Percentiles rank a stretch among this genome's conserved stretches.
These are phyloP conservation scores for Arachnopeziza araneosa DNA, from an alignment of 2,329 filamentous ascomycete genomes.

Conservation along the genomic window DNA sequence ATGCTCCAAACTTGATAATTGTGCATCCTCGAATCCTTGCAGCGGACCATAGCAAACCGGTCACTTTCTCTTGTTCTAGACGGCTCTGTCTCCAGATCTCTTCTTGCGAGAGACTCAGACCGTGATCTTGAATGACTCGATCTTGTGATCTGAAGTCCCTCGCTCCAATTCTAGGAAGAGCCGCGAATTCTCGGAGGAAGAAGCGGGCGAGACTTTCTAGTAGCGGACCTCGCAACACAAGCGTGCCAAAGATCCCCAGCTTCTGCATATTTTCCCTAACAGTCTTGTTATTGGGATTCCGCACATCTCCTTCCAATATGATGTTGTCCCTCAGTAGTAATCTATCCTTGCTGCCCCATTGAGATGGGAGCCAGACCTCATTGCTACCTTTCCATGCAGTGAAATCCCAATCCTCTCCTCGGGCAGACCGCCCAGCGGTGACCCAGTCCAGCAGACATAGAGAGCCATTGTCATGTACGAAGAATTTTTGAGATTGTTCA, in stretches of 20 bases:
- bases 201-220: constrained; percentile 63
- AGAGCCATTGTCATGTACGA: constrained; percentile 49
- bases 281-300: constrained; percentile 32
- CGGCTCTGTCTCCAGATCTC: constrained; percentile 51
- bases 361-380: constrained; percentile 63
- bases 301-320: constrained; percentile 57
- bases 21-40: constrained; percentile 77
- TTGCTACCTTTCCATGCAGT: constrained; percentile 75
- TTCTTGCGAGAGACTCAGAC: constrained; percentile 34
- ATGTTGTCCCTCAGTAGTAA: constrained; percentile 83
- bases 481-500: constrained; percentile 77
- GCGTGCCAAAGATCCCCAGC: constrained; percentile 73
- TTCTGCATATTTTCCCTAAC: constrained; percentile 64
- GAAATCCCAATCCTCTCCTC: constrained; percentile 86
- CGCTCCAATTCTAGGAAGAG: constrained; percentile 74
- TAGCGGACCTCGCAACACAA: constrained; percentile 72
- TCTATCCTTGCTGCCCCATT: constrained; percentile 41
- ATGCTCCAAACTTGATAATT: constrained; percentile 84
- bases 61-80: constrained; percentile 50
- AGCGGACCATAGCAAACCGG: constrained; percentile 73
- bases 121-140: constrained; percentile 38
- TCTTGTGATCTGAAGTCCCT: constrained; percentile 65
- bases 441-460: constrained; percentile 93
- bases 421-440: constrained; percentile 75
- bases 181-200: constrained; percentile 73